Evolutionary conservation across 768 basidiomycete genomes (phyloP).

Genomic region (Boletus pseudopeckii): DNA sequence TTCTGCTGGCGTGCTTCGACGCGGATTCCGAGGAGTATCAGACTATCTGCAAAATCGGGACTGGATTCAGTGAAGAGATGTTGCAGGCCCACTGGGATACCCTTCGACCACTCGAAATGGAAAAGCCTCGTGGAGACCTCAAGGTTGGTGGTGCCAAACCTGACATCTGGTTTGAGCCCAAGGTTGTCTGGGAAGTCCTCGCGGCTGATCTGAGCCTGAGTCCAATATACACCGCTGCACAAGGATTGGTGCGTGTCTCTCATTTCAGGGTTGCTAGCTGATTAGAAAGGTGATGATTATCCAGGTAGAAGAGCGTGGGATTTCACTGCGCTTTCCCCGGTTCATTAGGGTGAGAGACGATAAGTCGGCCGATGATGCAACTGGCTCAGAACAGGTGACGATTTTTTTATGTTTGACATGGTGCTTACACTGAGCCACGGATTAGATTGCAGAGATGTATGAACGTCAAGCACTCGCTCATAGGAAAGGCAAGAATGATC

Average conservation of each 20-base stretch:
- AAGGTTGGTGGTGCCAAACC: constrained; percentile 93
- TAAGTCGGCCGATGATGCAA: constrained; percentile 89
- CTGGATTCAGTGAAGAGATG: constrained; percentile 93
- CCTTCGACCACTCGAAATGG: constrained; percentile 73
- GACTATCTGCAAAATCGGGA: constrained; percentile 98
- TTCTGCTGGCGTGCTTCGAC: constrained; percentile 96
- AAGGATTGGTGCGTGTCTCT: constrained; percentile 66
- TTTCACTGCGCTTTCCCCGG: constrained; percentile 94
- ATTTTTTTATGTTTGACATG: neutral
- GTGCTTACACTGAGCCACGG: constrained; percentile 1
- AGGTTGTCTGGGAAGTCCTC: constrained; percentile 96
- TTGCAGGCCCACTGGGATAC: constrained; percentile 77
- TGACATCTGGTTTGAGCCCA: constrained; percentile 97
- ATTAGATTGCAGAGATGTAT: constrained; percentile 91
- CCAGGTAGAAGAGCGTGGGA: constrained; percentile 84
- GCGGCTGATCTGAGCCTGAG: constrained; percentile 96
- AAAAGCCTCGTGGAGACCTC: constrained; percentile 73
- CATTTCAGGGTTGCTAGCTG: neutral
- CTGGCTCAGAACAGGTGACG: constrained; percentile 84
- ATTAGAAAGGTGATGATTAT: neutral
- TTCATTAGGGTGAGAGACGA: constrained; percentile 93
- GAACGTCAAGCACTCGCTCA: constrained; percentile 82
- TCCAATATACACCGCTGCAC: constrained; percentile 93
- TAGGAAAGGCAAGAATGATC: constrained; percentile 62
- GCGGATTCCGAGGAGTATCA: constrained; percentile 91